Evolutionary conservation across 148 eudicot species (phyloP), one percentile per base, ranked within the genome.

Genomic region (Silene uniflora): DNA sequence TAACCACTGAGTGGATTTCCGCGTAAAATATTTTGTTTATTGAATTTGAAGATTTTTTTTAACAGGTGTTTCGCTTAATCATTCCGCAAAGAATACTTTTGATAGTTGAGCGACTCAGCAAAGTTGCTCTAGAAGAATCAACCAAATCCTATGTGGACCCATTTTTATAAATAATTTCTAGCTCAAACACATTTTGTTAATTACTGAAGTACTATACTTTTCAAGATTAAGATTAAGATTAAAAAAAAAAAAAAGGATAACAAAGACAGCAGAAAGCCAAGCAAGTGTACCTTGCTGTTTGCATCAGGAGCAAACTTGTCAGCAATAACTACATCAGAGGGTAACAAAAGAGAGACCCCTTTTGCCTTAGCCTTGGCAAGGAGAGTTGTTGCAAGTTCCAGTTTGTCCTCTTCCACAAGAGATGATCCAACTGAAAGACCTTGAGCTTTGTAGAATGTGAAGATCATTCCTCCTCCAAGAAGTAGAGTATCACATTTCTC

Each of bases 281-380:
- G 62, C 72, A 66, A 69, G 68, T 76, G 23, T 73, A 93, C 98
- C 98, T 93, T 93, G 91, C 93, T 93, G 81, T 91, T 85, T 56
- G 98, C 98, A 87, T 93, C 97, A 32, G 97, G 86, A 76, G 97
- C 90, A 80, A 93, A 93, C 84, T 93, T 93, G 92, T 93, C 96
- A 24, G 96, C 97, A 72, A 91, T 85, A 25, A 93, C 87, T 9
- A 91, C 93, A 84, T 93, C 98, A 46, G 96, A 73, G 59, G 97
- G 98, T 61, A 91, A 72, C 86, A 93, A 62, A 59, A 93, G 86
- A 76, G 87, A 84, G 7, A 93, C 97, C 68, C 98, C 98, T 77
- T 89, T 91, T 23, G 85, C 93, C 87, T 93, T 91, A 22, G 98
- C 98, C 88, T 91, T 93, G 21, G 73, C 91, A 12, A 93, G 87